Evolutionary conservation across 495 filamentous ascomycete species (phyloP).

Genomic region (Neurospora pannonica): DNA sequence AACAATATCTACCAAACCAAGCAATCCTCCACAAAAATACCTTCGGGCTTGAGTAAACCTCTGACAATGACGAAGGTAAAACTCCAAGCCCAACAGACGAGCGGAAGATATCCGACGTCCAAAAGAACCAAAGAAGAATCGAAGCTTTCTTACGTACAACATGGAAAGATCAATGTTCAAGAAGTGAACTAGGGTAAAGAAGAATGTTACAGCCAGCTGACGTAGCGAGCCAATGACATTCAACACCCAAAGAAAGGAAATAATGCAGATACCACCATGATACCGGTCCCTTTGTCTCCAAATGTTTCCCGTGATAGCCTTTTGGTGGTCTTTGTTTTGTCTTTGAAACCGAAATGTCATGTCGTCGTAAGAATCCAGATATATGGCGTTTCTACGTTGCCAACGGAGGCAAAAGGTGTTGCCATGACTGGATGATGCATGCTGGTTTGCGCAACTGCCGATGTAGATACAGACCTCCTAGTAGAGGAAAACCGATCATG

Average conservation of each 20-base stretch:
- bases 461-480: not conserved
- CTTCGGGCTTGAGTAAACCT: not conserved
- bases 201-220: not conserved
- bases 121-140: not conserved
- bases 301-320: not conserved
- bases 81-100: not conserved
- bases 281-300: not conserved
- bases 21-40: not conserved
- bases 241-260: not conserved
- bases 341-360: not conserved
- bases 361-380: not conserved
- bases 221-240: not conserved
- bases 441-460: not conserved
- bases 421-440: not conserved
- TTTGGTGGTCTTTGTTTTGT: not conserved
- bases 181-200: not conserved
- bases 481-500: not conserved
- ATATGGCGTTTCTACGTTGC: not conserved
- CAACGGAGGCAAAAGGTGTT: not conserved
- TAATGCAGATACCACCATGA: not conserved
- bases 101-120: not conserved
- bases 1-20: not conserved
- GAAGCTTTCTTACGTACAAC: not conserved
- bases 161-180: not conserved
- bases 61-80: not conserved